These are phyloP conservation scores for Trypanosoma rangeli DNA, from an alignment of 208 protist species.

Conservation along the genomic window DNA sequence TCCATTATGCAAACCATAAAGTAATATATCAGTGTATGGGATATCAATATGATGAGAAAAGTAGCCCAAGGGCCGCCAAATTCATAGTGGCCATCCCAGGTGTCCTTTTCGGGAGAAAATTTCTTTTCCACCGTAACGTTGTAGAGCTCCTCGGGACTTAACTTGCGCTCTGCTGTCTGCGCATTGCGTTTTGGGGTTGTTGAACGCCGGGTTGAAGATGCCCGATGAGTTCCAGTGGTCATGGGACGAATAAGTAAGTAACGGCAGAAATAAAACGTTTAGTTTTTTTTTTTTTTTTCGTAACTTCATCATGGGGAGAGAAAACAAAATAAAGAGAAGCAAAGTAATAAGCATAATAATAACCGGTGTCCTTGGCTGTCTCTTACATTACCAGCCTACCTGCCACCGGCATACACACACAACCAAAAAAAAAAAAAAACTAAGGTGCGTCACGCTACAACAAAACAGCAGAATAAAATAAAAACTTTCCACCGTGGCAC, in stretches of 20 bases:
- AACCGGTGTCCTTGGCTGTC: constrained; percentile 5
- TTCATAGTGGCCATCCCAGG: constrained; percentile 76
- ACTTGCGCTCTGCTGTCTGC: not conserved
- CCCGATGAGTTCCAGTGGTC: not conserved
- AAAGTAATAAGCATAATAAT: constrained; percentile 3
- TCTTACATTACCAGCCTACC: not conserved
- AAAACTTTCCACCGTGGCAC: too few relatives aligned
- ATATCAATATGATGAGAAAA: constrained; percentile 78
- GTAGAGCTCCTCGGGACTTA: constrained; percentile 29
- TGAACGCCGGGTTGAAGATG: not conserved
- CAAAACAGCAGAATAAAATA: too few relatives aligned
- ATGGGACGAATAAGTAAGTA: constrained; percentile 3
- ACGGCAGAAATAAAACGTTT: constrained; percentile 2
- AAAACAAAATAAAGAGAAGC: not conserved
- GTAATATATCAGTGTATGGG: constrained; percentile 91
- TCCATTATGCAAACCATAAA: constrained; percentile 78
- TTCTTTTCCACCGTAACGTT: constrained; percentile 40
- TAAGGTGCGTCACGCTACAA: not conserved
- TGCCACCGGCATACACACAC: not conserved
- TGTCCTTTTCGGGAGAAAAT: constrained; percentile 83
- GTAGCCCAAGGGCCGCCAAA: constrained; percentile 77
- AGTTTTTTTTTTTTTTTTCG: not conserved
- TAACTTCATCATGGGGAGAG: not conserved
- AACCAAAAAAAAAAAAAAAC: constrained; percentile 6
- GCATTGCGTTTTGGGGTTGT: not conserved